These are phyloP conservation scores for Podospora comata DNA, from an alignment of 495 filamentous ascomycete species.

Conservation along the genomic window DNA sequence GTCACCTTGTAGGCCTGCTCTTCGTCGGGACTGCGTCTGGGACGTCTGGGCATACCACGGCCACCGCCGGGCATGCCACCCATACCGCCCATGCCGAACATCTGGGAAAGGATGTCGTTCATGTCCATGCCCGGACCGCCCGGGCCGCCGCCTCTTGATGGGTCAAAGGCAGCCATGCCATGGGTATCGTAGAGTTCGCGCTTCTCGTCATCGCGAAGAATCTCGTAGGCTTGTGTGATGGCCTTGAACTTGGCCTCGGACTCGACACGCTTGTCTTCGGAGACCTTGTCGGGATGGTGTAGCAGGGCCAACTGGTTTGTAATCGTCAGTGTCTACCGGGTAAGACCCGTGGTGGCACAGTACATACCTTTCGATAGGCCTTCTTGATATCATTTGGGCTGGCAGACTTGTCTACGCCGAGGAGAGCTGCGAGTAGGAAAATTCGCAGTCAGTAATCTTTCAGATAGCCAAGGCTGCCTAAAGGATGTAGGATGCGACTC, in stretches of 20 bases:
- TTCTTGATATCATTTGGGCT: conserved; percentile 88
- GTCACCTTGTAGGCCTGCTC: conserved; percentile 87
- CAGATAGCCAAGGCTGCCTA: neutral
- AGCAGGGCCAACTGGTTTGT: conserved; percentile 70
- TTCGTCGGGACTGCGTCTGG: conserved; percentile 73
- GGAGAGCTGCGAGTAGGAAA: conserved; percentile 54
- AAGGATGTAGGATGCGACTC: conserved; percentile 25
- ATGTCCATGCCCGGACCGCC: conserved; percentile 73
- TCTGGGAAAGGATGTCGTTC: conserved; percentile 85
- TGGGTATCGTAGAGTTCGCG: conserved; percentile 86
- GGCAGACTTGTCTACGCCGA: conserved; percentile 67
- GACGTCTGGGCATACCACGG: conserved; percentile 52
- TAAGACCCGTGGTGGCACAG: conserved; percentile 1
- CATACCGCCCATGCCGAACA: conserved; percentile 80
- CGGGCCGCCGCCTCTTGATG: conserved; percentile 55
- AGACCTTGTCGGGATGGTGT: conserved; percentile 93
- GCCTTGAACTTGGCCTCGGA: conserved; percentile 89
- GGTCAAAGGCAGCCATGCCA: conserved; percentile 92
- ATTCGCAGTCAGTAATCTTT: neutral
- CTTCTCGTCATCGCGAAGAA: conserved; percentile 93
- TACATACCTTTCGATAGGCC: conserved; percentile 86
- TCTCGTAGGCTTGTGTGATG: conserved; percentile 92
- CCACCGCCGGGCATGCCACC: conserved; percentile 54
- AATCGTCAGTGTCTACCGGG: neutral
- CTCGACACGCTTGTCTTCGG: conserved; percentile 75